Evolutionary conservation across 371 early-diverging fungal genomes (phyloP).

Genomic region (Syncephalis fuscata): DNA sequence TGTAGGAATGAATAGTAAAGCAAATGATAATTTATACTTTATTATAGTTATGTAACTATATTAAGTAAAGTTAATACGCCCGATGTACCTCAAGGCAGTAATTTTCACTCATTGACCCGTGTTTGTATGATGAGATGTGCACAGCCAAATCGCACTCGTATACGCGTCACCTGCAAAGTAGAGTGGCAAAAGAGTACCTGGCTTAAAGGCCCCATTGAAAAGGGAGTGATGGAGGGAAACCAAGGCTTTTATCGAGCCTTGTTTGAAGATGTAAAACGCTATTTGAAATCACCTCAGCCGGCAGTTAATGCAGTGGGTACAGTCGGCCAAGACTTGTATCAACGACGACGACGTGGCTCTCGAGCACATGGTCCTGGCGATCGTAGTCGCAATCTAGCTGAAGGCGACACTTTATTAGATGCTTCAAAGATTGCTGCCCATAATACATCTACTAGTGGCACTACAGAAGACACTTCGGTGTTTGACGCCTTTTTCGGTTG

Average conservation of each 20-base stretch:
- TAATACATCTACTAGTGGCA: too few relatives aligned
- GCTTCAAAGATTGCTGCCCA: too few relatives aligned
- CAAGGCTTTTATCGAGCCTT: conserved; percentile 40
- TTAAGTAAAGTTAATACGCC: conserved; percentile 58
- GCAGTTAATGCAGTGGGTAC: conserved; percentile 12
- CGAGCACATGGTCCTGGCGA: too few relatives aligned
- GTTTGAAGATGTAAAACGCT: conserved; percentile 30
- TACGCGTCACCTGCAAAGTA: conserved; percentile 46
- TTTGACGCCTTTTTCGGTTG: too few relatives aligned
- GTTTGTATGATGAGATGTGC: conserved; percentile 68
- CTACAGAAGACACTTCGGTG: too few relatives aligned
- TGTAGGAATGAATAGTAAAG: conserved; percentile 9
- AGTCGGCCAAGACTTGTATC: background rate
- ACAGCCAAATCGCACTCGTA: conserved; percentile 31
- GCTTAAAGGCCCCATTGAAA: conserved; percentile 31
- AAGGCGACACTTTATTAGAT: too few relatives aligned
- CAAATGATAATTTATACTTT: background rate
- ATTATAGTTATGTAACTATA: conserved; percentile 24
- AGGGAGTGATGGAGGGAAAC: conserved; percentile 53
- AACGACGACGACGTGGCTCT: background rate
- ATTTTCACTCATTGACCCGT: conserved; percentile 54
- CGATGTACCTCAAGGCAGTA: conserved; percentile 66
- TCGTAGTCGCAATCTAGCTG: too few relatives aligned
- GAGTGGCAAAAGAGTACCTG: conserved; percentile 56
- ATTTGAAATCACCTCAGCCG: conserved; percentile 26